Evolutionary conservation across 768 basidiomycete genomes (phyloP).

Genomic region (Trametes cingulata): DNA sequence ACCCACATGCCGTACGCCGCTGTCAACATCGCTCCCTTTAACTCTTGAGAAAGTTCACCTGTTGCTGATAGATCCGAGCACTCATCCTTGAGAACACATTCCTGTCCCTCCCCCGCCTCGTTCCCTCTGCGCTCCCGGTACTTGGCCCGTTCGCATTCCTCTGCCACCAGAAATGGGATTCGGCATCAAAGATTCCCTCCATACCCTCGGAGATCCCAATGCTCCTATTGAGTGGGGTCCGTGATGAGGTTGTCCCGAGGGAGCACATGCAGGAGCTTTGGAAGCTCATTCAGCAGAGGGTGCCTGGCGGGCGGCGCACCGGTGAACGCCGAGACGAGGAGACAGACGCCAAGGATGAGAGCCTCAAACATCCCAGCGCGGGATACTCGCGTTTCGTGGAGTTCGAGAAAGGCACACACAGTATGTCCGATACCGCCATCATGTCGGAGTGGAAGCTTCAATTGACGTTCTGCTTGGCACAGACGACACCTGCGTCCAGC

Average conservation of each 20-base stretch:
- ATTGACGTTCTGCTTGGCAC: background rate
- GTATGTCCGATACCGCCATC: conserved; percentile 23
- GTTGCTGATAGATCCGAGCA: conserved; percentile 56
- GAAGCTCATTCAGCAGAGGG: conserved; percentile 48
- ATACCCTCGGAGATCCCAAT: conserved; percentile 71
- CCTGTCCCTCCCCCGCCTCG: conserved; percentile 75
- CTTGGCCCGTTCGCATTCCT: conserved; percentile 75
- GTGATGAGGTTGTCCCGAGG: conserved; percentile 74
- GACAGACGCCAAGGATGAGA: conserved; percentile 20
- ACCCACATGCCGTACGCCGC: conserved; percentile 61
- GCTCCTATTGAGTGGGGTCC: conserved; percentile 75
- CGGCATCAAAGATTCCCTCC: conserved; percentile 54
- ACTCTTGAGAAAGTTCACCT: background rate
- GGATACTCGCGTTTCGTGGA: conserved; percentile 26
- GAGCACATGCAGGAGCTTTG: conserved; percentile 77
- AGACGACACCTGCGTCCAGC: conserved; percentile 37
- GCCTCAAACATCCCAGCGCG: conserved; percentile 4
- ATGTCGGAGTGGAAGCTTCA: background rate
- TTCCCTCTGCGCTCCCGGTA: conserved; percentile 78
- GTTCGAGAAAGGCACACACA: conserved; percentile 31
- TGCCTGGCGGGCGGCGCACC: conserved; percentile 3
- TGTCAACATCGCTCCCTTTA: background rate
- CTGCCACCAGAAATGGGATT: conserved; percentile 89
- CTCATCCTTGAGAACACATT: conserved; percentile 95
- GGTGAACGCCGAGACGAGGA: conserved; percentile 11